Conservation (phyloP, 345 rosid genomes). For the Salix purpurea region DNA sequence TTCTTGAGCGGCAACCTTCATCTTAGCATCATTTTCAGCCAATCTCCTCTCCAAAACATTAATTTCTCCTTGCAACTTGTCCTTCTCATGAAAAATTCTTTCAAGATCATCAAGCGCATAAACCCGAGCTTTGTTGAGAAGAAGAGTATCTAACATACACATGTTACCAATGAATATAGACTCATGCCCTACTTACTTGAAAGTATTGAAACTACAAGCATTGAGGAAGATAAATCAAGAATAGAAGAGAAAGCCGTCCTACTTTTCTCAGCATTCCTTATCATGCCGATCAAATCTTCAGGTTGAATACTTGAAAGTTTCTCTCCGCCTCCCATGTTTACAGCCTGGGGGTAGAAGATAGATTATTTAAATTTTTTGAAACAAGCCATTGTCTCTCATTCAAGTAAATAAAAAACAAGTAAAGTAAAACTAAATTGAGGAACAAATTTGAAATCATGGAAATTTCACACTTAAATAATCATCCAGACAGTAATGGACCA, state of each 20-base stretch:
- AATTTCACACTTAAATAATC: background rate
- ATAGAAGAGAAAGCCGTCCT: conserved; percentile 16
- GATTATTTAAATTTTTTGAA: background rate
- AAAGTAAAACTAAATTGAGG: background rate
- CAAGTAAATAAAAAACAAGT: background rate
- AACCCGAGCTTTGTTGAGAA: conserved; percentile 76
- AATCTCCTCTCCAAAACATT: conserved; percentile 59
- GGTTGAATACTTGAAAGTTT: conserved; percentile 46
- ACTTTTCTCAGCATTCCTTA: conserved; percentile 87
- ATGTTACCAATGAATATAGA: conserved; percentile 1
- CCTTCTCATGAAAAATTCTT: conserved; percentile 64
- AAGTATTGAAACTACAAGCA: background rate
- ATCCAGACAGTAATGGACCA: background rate
- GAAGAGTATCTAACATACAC: conserved; percentile 60
- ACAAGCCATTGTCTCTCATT: background rate
- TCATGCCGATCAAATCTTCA: conserved; percentile 65
- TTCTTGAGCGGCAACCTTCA: conserved; percentile 68
- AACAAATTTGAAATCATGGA: background rate
- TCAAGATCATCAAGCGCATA: conserved; percentile 70
- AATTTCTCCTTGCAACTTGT: conserved; percentile 70
- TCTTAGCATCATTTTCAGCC: conserved; percentile 86
- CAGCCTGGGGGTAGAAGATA: conserved; percentile 38
- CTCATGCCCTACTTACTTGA: background rate
- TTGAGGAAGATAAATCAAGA: conserved; percentile 3
- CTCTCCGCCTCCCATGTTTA: conserved; percentile 41